Percentiles rank a stretch among this genome's conserved stretches.
phyloP scores from a whole-genome alignment of 768 basidiomycete genomes.

The Tulasnella sp. region DNA sequence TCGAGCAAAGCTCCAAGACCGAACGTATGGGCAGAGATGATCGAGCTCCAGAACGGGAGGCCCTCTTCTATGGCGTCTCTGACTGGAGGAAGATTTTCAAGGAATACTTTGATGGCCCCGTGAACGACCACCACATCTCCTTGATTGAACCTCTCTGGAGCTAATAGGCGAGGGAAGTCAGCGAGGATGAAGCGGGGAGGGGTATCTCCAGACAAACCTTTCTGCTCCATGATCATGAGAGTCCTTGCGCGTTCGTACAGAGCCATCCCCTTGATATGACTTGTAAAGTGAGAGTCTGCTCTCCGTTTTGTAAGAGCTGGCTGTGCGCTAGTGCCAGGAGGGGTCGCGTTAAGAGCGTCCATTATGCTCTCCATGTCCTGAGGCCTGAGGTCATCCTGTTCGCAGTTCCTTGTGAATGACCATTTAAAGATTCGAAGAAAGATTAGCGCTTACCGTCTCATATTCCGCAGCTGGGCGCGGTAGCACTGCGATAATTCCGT shows the following conservation, averaged over 20 bases:
- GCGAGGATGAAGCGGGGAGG: not conserved
- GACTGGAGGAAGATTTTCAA: not conserved
- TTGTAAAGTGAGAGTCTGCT: slow-evolving; percentile 2
- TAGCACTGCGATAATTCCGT: not conserved
- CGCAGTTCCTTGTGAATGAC: not conserved
- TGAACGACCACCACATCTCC: not conserved
- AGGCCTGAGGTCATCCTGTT: not conserved
- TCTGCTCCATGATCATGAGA: not conserved
- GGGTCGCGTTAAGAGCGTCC: not conserved
- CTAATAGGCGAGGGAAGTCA: not conserved
- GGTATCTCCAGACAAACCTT: not conserved
- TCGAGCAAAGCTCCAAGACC: not conserved
- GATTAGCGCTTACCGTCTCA: not conserved
- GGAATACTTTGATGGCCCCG: not conserved
- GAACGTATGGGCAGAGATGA: not conserved
- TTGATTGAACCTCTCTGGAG: not conserved
- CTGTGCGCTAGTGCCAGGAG: not conserved
- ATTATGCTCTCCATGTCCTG: not conserved
- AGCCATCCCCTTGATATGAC: slow-evolving; percentile 1
- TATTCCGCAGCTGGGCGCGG: slow-evolving; percentile 16
- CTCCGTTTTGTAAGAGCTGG: not conserved
- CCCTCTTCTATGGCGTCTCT: not conserved
- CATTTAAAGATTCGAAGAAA: not conserved
- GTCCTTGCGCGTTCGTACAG: not conserved
- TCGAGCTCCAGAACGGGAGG: not conserved